Evolutionary conservation across 495 filamentous ascomycete genomes (phyloP).

Genomic region (Aspergillus nanangensis): DNA sequence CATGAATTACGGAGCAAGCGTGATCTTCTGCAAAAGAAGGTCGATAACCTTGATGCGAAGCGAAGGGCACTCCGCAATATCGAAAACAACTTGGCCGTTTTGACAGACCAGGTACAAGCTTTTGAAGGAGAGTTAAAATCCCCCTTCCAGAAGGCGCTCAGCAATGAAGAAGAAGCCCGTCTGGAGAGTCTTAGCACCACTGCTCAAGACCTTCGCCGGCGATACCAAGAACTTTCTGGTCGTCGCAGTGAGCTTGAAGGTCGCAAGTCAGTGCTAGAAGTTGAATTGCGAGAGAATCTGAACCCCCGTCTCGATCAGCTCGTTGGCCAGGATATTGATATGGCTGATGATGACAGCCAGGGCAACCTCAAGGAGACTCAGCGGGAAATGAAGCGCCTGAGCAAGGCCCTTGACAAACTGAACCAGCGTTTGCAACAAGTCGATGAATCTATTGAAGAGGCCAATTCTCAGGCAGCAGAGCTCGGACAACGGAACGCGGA

Average conservation of each 20-base stretch:
- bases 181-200: conserved; percentile 65
- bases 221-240: conserved; percentile 68
- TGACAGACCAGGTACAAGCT: conserved; percentile 66
- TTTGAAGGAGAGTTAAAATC: conserved; percentile 76
- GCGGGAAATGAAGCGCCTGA: conserved; percentile 73
- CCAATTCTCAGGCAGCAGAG: conserved; percentile 52
- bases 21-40: conserved; percentile 66
- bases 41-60: conserved; percentile 71
- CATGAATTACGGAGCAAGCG: conserved; percentile 68
- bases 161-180: conserved; percentile 72
- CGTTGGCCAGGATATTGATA: conserved; percentile 69
- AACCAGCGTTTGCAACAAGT: conserved; percentile 64
- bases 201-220: conserved; percentile 67
- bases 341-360: conserved; percentile 51
- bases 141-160: conserved; percentile 89
- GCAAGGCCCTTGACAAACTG: conserved; percentile 56
- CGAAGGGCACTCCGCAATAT: conserved; percentile 64
- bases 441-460: conserved; percentile 66
- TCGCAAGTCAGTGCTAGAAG: conserved; percentile 74
- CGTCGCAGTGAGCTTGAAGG: conserved; percentile 74
- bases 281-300: conserved; percentile 81
- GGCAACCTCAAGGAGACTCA: conserved; percentile 75
- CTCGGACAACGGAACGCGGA: conserved; percentile 62
- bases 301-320: conserved; percentile 84
- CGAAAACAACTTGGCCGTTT: conserved; percentile 66